Base-by-base conservation (phyloP, 495 filamentous ascomycete species). In the Melanomma pulvis-pyrius region DNA sequence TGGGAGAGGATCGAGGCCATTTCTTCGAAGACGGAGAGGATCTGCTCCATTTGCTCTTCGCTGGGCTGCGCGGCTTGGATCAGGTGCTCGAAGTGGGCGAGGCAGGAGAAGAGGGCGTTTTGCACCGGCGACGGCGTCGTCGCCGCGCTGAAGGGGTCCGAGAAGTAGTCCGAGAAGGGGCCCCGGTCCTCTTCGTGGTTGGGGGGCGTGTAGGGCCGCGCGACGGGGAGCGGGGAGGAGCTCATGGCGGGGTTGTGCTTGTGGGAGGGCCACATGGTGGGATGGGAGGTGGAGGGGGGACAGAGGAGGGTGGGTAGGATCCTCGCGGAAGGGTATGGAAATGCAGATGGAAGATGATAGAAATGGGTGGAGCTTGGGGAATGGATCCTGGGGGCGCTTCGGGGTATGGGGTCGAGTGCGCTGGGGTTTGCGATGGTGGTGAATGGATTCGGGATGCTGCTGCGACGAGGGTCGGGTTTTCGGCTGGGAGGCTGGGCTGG, bases 161-260 rank as follows among this genome's bases (percentile, higher is more conserved):
- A 19, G 57, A 32, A 52, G 30, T 41, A 19, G 34, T 44, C 25
- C 29, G 21, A 22, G 32, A 57, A 24, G 53, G 19, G 32, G 17
- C 41, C 21, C 15, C n/a, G 2, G 53, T 24, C 19, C 2, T 2
- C 5, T 9, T 60, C 63, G 22, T 32, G 39, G 8, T 67, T 46
- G 28, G 63, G 63, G 19, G 63, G 63, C 19, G 63, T 67, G 28
- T 25, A 67, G 29, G 63, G 63, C 21, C 56, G 63, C 32, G 57
- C 49, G 34, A 61, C 48, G 55, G 41, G 63, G 21, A 52, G 28
- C 2, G 28, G 54, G 8, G 53, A 24, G 3, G 62, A 25, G 36
- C 48, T 48, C 8, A 24, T 17, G 1, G 28, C 19, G 21, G 15
- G 17, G 22, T 26, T 26, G 24, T 24, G 26, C 41, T 48, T 64